A percentile compares a stretch with the other conserved stretches of the same genome.
Conservation (phyloP, 495 filamentous ascomycete genomes). For the Podospora comata region DNA sequence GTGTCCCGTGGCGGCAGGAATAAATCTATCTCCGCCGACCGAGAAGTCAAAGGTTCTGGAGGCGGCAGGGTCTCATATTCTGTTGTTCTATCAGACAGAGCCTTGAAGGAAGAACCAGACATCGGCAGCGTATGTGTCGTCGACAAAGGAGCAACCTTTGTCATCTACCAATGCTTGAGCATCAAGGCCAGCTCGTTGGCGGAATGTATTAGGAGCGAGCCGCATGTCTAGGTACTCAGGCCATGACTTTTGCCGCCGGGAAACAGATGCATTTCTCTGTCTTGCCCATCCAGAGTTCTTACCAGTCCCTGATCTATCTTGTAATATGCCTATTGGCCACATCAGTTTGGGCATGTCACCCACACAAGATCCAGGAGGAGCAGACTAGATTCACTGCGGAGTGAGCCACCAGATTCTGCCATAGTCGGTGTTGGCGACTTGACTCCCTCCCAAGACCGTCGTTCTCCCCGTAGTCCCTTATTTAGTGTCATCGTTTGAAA, state of each 20-base stretch:
- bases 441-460: slow-evolving; percentile 34
- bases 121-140: slow-evolving; percentile 64
- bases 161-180: slow-evolving; percentile 61
- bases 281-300: slow-evolving; percentile 64
- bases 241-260: slow-evolving; percentile 63
- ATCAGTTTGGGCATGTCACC: slow-evolving; percentile 63
- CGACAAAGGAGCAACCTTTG: slow-evolving; percentile 60
- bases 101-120: slow-evolving; percentile 71
- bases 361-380: slow-evolving; percentile 63
- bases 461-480: slow-evolving; percentile 33
- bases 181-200: slow-evolving; percentile 64
- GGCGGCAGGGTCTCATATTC: slow-evolving; percentile 57
- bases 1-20: slow-evolving; percentile 62
- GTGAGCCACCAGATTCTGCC: slow-evolving; percentile 30
- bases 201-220: slow-evolving; percentile 62
- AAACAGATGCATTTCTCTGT: slow-evolving; percentile 63
- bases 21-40: slow-evolving; percentile 69
- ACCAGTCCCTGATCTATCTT: slow-evolving; percentile 55
- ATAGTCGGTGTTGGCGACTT: slow-evolving; percentile 35
- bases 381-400: slow-evolving; percentile 45
- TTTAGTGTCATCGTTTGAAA: slow-evolving; percentile 9
- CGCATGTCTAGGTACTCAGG: slow-evolving; percentile 71
- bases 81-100: slow-evolving; percentile 56
- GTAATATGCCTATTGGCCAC: slow-evolving; percentile 70
- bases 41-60: slow-evolving; percentile 72